Conservation (phyloP, 2,329 filamentous ascomycete genomes). For the Arthrobotrys musiformis region DNA sequence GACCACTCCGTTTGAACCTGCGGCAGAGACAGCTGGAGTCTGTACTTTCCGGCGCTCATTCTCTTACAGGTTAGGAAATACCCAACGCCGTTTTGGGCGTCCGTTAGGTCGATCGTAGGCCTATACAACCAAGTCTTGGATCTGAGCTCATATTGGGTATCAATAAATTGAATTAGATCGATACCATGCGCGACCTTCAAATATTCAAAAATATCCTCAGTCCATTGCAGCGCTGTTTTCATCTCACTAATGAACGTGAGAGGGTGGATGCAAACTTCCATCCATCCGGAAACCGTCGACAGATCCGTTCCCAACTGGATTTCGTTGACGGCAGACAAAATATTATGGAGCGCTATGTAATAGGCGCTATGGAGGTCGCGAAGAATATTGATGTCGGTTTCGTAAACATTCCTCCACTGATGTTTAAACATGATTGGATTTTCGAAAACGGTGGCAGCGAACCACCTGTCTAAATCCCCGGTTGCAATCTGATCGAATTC, state of each 20-base stretch:
- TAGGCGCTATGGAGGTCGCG: constrained; percentile 37
- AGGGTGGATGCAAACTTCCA: constrained; percentile 32
- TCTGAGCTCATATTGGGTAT: constrained; percentile 23
- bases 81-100: not conserved
- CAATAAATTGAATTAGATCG: constrained; percentile 38
- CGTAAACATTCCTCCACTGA: constrained; percentile 13
- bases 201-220: not conserved
- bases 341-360: not conserved
- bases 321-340: not conserved
- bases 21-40: constrained; percentile 22
- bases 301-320: not conserved
- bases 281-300: constrained; percentile 10
- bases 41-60: not conserved
- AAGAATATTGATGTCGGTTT: constrained; percentile 9
- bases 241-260: constrained; percentile 4
- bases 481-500: constrained; percentile 8
- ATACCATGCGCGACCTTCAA: constrained; percentile 25
- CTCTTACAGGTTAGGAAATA: constrained; percentile 29
- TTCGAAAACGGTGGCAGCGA: not conserved
- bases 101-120: constrained; percentile 12
- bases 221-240: not conserved
- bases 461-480: constrained; percentile 19
- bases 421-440: not conserved
- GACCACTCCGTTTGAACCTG: not conserved
- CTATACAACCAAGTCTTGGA: not conserved